These are phyloP conservation scores for Themeda triandra DNA, from an alignment of 176 grass and related monocot genomes.

Conservation along the genomic window DNA sequence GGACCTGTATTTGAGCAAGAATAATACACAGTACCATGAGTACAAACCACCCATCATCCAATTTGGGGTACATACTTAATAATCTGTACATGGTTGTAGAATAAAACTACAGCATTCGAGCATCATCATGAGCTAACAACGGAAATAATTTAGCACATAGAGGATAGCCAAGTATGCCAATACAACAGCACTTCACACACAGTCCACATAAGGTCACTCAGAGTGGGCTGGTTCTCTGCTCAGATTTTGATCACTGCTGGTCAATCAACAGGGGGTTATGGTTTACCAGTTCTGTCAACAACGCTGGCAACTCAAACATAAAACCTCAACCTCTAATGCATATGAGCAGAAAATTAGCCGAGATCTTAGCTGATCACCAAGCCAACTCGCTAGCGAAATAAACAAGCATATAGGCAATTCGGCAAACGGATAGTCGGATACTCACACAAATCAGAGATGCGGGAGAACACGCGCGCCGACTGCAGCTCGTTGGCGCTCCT, in stretches of 20 bases:
- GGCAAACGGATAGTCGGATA: background rate
- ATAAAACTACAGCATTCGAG: background rate
- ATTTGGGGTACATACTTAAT: no score
- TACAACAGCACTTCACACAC: no score
- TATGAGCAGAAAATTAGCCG: background rate
- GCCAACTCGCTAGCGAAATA: background rate
- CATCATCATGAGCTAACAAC: background rate
- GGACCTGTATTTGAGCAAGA: background rate
- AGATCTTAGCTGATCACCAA: background rate
- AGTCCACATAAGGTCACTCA: background rate
- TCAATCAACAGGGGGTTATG: no score
- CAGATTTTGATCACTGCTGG: no score
- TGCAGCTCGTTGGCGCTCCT: background rate
- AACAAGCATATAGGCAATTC: background rate
- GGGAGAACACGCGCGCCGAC: background rate
- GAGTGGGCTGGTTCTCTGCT: no score
- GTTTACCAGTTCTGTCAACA: no score
- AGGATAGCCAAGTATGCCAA: background rate
- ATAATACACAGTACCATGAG: background rate
- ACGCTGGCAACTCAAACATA: no score
- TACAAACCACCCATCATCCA: no score
- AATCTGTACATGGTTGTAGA: no score
- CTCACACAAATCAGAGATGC: conserved; percentile 4
- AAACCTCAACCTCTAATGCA: no score
- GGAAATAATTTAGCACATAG: background rate